A percentile compares a stretch with the other conserved stretches of the same genome.
phyloP scores from a whole-genome alignment of 495 filamentous ascomycete species.

The Saxophila tyrrhenica region DNA sequence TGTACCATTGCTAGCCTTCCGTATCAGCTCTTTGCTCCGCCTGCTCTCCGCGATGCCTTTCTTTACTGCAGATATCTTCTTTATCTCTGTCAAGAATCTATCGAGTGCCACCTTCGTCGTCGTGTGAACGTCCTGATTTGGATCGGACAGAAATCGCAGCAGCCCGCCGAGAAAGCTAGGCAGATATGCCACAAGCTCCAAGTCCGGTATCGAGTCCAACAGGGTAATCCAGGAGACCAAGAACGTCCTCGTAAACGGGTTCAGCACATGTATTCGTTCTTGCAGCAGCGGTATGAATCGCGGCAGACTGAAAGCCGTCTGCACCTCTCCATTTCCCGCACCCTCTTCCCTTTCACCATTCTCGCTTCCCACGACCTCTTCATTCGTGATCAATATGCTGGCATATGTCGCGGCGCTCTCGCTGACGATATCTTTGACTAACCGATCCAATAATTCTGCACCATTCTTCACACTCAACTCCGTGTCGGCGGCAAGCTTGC shows the following conservation, averaged over 20 bases:
- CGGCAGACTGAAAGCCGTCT: conserved; percentile 85
- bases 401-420: conserved; percentile 95
- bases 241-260: conserved; percentile 89
- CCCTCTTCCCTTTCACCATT: conserved; percentile 26
- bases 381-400: conserved; percentile 56
- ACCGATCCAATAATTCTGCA: conserved; percentile 86
- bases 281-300: conserved; percentile 86
- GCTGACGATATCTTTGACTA: conserved; percentile 96
- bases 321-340: conserved; percentile 35
- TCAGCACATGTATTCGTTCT: conserved; percentile 85
- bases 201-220: conserved; percentile 90
- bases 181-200: conserved; percentile 86
- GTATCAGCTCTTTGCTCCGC: conserved; percentile 43
- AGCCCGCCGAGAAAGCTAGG: conserved; percentile 86
- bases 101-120: conserved; percentile 86
- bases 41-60: conserved; percentile 82
- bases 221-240: conserved; percentile 92
- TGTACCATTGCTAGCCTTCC: conserved; percentile 4
- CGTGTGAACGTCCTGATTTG: conserved; percentile 84
- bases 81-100: conserved; percentile 86
- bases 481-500: conserved; percentile 94
- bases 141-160: conserved; percentile 83
- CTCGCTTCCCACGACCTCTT: conserved; percentile 38
- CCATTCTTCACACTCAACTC: conserved; percentile 98
- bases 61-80: conserved; percentile 82